These are phyloP conservation scores for Euptelea pleiosperma DNA, from an alignment of 164 flowering plant species.

Conservation along the genomic window DNA sequence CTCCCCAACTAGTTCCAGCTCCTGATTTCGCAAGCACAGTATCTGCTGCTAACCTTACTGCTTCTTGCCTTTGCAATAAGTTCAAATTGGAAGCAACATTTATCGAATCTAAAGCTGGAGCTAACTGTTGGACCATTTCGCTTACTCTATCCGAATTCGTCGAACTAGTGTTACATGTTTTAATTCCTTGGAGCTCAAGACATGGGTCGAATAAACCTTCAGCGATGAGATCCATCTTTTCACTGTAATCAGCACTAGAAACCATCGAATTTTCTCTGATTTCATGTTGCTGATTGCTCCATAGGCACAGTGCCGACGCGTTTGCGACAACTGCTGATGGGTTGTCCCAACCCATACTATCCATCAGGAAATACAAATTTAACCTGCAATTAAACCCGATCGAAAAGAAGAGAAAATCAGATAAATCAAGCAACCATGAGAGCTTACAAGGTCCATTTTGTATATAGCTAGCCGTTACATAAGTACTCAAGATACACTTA, in stretches of 20 bases:
- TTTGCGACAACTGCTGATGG: conserved; percentile 17
- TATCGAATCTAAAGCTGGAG: conserved; percentile 13
- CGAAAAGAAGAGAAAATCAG: background rate
- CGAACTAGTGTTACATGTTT: background rate
- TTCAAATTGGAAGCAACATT: conserved; percentile 15
- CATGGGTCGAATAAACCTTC: conserved; percentile 19
- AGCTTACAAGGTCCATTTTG: background rate
- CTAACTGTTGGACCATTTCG: conserved; percentile 13
- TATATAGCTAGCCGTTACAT: background rate
- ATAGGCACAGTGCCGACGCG: conserved; percentile 12
- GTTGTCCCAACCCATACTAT: conserved; percentile 40
- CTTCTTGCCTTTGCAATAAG: conserved; percentile 14
- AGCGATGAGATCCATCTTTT: conserved; percentile 17
- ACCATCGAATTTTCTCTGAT: conserved; percentile 19
- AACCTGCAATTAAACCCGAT: background rate
- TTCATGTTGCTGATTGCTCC: conserved; percentile 32
- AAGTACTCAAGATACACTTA: background rate
- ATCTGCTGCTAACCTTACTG: conserved; percentile 21
- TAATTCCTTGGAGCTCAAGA: conserved; percentile 14
- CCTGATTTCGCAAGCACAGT: conserved; percentile 16
- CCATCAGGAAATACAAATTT: conserved; percentile 24
- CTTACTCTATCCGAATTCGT: conserved; percentile 16
- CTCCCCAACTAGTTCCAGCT: conserved; percentile 13
- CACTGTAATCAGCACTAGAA: conserved; percentile 16
- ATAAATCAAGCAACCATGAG: no score